Conservation (phyloP, 169 alveolate genomes). For the Babesia ovata region DNA sequence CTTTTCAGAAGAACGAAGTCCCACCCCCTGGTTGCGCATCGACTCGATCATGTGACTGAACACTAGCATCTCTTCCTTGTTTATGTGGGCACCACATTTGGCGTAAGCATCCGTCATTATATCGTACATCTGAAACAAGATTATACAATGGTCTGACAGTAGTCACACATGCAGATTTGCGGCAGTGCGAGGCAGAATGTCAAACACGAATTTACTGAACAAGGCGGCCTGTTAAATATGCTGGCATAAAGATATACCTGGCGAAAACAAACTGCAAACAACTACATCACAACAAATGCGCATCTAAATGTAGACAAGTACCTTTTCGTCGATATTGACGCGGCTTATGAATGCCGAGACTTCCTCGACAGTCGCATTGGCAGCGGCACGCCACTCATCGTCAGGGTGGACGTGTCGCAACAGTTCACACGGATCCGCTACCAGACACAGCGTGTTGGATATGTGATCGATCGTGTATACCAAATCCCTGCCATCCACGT, state of each 20-base stretch:
- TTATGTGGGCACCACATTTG: conserved; percentile 24
- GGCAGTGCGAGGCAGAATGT: too few species aligned
- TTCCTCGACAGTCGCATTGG: conserved; percentile 71
- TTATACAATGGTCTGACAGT: too few species aligned
- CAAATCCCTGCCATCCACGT: conserved; percentile 23
- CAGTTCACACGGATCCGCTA: conserved; percentile 78
- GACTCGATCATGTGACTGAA: conserved; percentile 75
- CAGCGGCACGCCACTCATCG: conserved; percentile 66
- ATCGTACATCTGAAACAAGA: conserved; percentile 59
- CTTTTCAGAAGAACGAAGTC: conserved; percentile 50
- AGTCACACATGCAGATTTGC: too few species aligned
- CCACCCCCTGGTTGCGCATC: conserved; percentile 80
- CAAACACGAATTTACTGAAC: too few species aligned
- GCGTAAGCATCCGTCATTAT: conserved; percentile 46
- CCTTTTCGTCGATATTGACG: conserved; percentile 70
- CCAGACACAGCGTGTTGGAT: conserved; percentile 73
- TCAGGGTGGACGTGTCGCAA: conserved; percentile 72
- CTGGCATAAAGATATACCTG: neutral
- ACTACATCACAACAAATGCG: neutral
- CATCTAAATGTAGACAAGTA: neutral
- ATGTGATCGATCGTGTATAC: conserved; percentile 72
- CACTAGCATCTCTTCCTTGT: conserved; percentile 70
- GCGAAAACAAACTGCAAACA: neutral
- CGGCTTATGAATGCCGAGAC: conserved; percentile 66
- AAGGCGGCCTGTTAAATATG: neutral